Evolutionary conservation across 1,139 yeast species (phyloP), one percentile per base, ranked within the genome.

Genomic region (Blastobotrys elegans): DNA sequence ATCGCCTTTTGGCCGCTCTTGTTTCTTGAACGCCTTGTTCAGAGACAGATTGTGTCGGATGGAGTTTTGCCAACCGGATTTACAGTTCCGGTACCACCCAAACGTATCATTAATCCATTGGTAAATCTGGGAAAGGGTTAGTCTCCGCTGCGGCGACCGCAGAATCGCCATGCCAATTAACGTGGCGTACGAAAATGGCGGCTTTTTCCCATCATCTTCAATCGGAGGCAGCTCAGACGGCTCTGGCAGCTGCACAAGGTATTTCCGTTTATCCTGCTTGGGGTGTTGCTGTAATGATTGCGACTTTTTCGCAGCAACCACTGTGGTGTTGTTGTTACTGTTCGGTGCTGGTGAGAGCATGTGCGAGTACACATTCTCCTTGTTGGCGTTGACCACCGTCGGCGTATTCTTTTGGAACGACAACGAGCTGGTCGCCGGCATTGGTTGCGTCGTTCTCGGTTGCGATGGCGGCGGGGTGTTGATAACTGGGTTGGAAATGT

Each of bases 21-120:
- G 88, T 67, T 92, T 92, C 48, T 84, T 76, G 59, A 88, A 88
- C 1, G 96, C 95, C 63, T 87, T 88, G 67, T 87, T 88, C 56
- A 88, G 72, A 22, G 94, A 84, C 48, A 88, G 70, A 57, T 88
- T 85, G 65, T 87, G 96, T 51, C 96, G 82, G 55, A 87, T 87
- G 26, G 95, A 85, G 65, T 87, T 87, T 63, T 87, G 95, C 96
- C 96, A 87, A 26, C 97, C 97, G 14, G 89, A 86, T 57, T 89
- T 96, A 53, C 86, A 86, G 53, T 79, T 80, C 55, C 84, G 80
- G 66, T 92, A 94, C 65, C 84, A 92, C 53, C 75, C 78, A 67
- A 90, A 92, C 35, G 95, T 85, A 46, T 82, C 82, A 14, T 95
- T 81, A 44, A 92, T 94, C 98, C 98, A 92, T 56, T 74, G 77